phyloP scores from a whole-genome alignment of 441 rosid species.

The Croton laevigatus region DNA sequence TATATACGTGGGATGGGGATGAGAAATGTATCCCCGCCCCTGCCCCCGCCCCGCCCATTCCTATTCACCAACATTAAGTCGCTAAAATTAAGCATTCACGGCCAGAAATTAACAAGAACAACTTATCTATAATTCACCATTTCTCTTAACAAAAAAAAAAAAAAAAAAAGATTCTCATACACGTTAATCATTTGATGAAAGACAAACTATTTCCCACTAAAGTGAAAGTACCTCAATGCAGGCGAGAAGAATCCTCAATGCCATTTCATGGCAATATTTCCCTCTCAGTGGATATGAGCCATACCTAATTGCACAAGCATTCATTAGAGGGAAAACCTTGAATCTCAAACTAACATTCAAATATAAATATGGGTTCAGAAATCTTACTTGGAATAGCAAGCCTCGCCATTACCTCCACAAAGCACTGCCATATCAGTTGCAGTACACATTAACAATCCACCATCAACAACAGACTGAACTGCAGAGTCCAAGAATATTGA shows the following conservation, averaged over 20 bases:
- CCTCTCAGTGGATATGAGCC: conserved; percentile 93
- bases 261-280: conserved; percentile 98
- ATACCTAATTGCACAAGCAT: conserved; percentile 49
- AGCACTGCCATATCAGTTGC: conserved; percentile 99
- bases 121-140: neutral
- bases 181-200: neutral
- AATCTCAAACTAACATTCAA: conserved; percentile 15
- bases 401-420: conserved; percentile 99
- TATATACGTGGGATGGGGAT: too few species aligned
- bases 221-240: conserved; percentile 70
- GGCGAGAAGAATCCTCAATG: conserved; percentile 93
- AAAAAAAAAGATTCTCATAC: neutral
- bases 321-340: conserved; percentile 21
- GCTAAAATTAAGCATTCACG: neutral
- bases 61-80: neutral
- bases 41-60: too few species aligned
- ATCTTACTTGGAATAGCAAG: conserved; percentile 99
- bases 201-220: neutral
- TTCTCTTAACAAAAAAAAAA: neutral
- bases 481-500: conserved; percentile 95
- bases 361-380: conserved; percentile 16
- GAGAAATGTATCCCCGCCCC: too few species aligned
- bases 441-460: conserved; percentile 96
- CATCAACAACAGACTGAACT: conserved; percentile 92
- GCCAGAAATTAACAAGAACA: neutral